These are phyloP conservation scores for Aurantiochytrium sp. DNA, from an alignment of 108 stramenopile genomes.

Conservation along the genomic window DNA sequence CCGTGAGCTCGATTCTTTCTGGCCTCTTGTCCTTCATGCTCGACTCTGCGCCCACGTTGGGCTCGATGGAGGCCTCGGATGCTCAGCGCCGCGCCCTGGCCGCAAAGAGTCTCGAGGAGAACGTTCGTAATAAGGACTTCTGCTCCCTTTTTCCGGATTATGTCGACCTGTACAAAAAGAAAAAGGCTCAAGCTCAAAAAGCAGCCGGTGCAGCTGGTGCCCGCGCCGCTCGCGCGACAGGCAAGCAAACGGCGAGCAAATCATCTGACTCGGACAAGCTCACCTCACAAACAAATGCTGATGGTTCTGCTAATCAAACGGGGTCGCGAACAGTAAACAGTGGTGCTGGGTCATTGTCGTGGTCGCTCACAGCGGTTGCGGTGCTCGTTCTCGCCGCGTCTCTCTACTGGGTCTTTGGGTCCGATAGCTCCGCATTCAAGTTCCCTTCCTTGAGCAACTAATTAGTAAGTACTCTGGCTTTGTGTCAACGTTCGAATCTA, in stretches of 20 bases:
- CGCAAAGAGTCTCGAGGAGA: constrained; percentile 64
- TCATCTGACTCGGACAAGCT: background rate
- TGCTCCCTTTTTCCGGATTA: constrained; percentile 41
- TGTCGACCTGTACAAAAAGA: constrained; percentile 39
- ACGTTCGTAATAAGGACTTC: constrained; percentile 33
- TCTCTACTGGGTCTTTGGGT: background rate
- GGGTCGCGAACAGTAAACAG: background rate
- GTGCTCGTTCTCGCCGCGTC: background rate
- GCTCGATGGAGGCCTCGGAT: constrained; percentile 66
- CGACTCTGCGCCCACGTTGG: constrained; percentile 73
- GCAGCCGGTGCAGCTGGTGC: background rate
- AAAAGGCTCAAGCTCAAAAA: background rate
- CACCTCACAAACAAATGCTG: background rate
- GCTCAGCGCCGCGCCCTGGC: constrained; percentile 67
- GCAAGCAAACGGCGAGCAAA: background rate
- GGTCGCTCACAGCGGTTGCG: background rate
- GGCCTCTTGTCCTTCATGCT: constrained; percentile 93
- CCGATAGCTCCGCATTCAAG: background rate
- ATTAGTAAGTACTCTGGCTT: too few relatives aligned
- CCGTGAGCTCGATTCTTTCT: constrained; percentile 80
- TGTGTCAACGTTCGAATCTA: too few relatives aligned
- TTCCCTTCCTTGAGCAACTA: too few relatives aligned
- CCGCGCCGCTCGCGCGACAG: background rate
- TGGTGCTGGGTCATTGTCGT: background rate
- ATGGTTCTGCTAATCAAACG: background rate